Base-by-base conservation (phyloP, 495 filamentous ascomycete genomes). In the Aspergillus steynii region DNA sequence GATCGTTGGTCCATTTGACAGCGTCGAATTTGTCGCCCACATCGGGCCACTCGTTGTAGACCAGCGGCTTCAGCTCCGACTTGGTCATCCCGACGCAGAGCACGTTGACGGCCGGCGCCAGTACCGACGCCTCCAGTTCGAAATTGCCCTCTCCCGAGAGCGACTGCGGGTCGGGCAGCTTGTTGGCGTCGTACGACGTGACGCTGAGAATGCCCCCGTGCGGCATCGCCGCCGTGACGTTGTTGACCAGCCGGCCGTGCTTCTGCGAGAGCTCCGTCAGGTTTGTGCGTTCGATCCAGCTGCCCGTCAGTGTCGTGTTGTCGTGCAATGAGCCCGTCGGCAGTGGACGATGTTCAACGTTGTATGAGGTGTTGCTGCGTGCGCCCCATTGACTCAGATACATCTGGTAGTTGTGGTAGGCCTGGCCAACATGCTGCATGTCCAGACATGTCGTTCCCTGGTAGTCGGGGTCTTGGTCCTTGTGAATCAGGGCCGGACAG, bases 191-290 rank as follows among this genome's bases (percentile, higher is more conserved):
- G 62, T 90, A 77, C 28, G 75, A 77, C 0, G 85, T 84, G 2
- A 89, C 89, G 26, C 71, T 70, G 29, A 87, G 82, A 4, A 93
- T 74, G 1, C 87, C 87, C 2, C 84, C 78, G 59, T 92, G 89
- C 0, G 90, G 90, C 79, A 92, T 86, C 2, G 88, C 86, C 63
- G 91, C 81, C 0, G 87, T 90, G 47, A 92, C 82, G 65, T 92
- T 92, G 71, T 90, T 86, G 60, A 92, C 69, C 49, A 88, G 73
- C 42, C 88, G 76, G 0, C 64, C 58, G 62, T 82, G 69, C 31
- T 71, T 60, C 2, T 70, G 55, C 12, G 83, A 89, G 2, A 72
- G 68, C 4, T 70, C 68, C 0, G 72, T 75, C 32, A 85, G 77
- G 58, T 88, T 69, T 28, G 71, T 67, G 7, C 71, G 63, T 12